Percentiles rank a stretch among this genome's conserved stretches.
phyloP scores from a whole-genome alignment of 257 asterid species.

The Thymus mandschuricus region DNA sequence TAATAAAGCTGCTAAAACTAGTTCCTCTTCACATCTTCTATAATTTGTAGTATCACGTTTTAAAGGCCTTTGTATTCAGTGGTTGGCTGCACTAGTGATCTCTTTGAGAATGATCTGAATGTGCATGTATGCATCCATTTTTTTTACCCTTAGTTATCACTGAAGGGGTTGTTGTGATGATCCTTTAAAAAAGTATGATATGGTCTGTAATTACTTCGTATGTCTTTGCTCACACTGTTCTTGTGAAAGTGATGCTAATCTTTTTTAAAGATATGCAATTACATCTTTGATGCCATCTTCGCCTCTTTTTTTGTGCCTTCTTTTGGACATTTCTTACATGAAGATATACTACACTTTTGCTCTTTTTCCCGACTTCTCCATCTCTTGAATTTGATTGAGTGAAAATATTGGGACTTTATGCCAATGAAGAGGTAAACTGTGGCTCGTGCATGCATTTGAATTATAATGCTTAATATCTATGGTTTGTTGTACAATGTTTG shows the following conservation, averaged over 20 bases:
- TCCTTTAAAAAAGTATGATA: not conserved
- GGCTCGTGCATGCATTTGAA: slow-evolving; percentile 2
- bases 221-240: no score
- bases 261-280: no score
- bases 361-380: not conserved
- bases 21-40: not conserved
- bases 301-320: no score
- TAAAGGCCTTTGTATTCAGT: no score
- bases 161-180: not conserved
- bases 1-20: slow-evolving; percentile 9
- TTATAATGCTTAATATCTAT: slow-evolving; percentile 9
- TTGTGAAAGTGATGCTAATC: no score
- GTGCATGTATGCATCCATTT: not conserved
- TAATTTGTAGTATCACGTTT: not conserved
- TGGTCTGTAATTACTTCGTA: no score
- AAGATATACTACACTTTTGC: no score
- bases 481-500: slow-evolving; percentile 25
- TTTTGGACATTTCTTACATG: no score
- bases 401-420: not conserved
- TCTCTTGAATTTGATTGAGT: not conserved
- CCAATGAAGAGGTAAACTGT: not conserved
- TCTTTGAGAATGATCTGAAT: not conserved
- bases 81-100: not conserved
- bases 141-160: not conserved
- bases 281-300: no score